A percentile compares a stretch with the other conserved stretches of the same genome.
These are phyloP conservation scores for Solanum sitiens DNA, from an alignment of 257 asterid genomes.

Conservation along the genomic window DNA sequence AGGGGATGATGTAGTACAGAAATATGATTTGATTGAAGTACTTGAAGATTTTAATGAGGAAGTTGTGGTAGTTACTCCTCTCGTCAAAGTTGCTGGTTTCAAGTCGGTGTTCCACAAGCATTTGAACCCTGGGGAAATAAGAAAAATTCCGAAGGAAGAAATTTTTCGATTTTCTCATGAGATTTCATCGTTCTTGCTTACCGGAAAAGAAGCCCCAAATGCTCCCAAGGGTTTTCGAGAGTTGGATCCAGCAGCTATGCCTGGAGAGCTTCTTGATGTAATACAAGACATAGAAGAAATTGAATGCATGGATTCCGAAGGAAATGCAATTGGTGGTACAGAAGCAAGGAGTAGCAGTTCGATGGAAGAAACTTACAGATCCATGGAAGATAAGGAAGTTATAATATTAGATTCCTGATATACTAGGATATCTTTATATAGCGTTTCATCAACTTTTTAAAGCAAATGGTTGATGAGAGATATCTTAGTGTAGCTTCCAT, in stretches of 20 bases:
- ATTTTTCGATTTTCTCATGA: conserved; percentile 63
- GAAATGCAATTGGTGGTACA: conserved; percentile 13
- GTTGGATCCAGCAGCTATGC: conserved; percentile 64
- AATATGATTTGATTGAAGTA: conserved; percentile 56
- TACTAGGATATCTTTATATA: neutral
- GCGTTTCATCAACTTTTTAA: neutral
- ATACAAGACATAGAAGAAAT: conserved; percentile 19
- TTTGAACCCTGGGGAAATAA: conserved; percentile 34
- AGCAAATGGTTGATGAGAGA: neutral
- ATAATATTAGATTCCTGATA: neutral
- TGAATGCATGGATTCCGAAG: conserved; percentile 22
- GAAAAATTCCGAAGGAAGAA: conserved; percentile 50
- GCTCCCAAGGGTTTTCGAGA: conserved; percentile 41
- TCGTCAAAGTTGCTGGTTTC: conserved; percentile 56
- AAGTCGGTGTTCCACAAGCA: conserved; percentile 53
- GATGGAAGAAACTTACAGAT: conserved; percentile 18
- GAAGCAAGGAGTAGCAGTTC: neutral
- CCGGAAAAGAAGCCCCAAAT: conserved; percentile 32
- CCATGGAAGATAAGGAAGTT: neutral
- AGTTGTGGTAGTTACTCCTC: conserved; percentile 46
- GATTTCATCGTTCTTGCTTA: conserved; percentile 47
- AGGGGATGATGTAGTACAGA: conserved; percentile 30
- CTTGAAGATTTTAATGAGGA: conserved; percentile 60
- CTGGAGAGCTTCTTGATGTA: conserved; percentile 45
- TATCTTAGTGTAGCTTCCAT: neutral